Evolutionary conservation across 306 rosid genomes (phyloP).

Genomic region (Leucaena leucocephala): DNA sequence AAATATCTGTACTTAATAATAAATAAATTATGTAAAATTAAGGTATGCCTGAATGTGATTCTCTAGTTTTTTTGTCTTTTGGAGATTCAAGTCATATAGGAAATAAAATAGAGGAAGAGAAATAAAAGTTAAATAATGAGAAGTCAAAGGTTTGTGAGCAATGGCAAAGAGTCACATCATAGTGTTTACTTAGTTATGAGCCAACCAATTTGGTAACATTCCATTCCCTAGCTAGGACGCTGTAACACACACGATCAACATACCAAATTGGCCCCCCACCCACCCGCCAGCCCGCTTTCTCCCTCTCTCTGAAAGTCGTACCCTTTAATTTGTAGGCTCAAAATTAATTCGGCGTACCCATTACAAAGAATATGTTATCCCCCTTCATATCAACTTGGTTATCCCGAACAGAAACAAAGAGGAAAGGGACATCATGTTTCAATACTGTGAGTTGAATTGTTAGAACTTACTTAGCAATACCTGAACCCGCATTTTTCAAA

Average conservation of each 20-base stretch:
- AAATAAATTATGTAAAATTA: not conserved
- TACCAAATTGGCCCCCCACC: not conserved
- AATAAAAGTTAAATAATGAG: not conserved
- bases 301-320: not conserved
- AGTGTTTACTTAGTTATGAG: conserved; percentile 12
- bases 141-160: conserved; percentile 9
- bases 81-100: not conserved
- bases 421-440: not conserved
- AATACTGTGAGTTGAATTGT: not conserved
- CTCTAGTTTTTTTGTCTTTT: not conserved
- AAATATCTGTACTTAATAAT: too few species aligned
- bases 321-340: not conserved
- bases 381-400: not conserved
- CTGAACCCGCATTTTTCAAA: not conserved
- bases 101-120: not conserved
- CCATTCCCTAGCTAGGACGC: not conserved
- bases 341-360: not conserved
- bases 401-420: not conserved
- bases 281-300: too few species aligned
- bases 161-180: conserved; percentile 1
- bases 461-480: too few species aligned
- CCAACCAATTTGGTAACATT: conserved; percentile 26
- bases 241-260: not conserved
- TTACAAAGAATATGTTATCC: not conserved
- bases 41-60: not conserved